phyloP scores from a whole-genome alignment of 2,329 filamentous ascomycete genomes.

The Trichoderma brevicompactum region DNA sequence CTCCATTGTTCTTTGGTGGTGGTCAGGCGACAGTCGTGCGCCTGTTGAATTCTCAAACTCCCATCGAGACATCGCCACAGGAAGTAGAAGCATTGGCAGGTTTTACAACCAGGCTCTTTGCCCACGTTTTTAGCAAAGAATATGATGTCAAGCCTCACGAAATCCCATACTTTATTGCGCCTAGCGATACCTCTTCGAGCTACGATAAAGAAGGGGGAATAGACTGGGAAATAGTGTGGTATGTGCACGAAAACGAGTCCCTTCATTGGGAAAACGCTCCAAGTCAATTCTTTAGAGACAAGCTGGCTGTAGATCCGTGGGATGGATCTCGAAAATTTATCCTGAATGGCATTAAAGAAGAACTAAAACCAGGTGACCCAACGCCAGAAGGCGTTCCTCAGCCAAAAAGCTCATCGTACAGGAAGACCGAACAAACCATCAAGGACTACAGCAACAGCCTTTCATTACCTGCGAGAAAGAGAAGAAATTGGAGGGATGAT shows the following conservation, averaged over 20 bases:
- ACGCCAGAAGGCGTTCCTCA: constrained; percentile 62
- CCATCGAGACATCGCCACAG: constrained; percentile 50
- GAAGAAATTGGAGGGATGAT: constrained; percentile 60
- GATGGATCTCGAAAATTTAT: constrained; percentile 69
- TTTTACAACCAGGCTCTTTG: constrained; percentile 78
- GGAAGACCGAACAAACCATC: constrained; percentile 61
- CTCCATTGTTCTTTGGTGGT: constrained; percentile 73
- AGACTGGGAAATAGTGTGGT: constrained; percentile 64
- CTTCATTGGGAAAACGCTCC: constrained; percentile 50
- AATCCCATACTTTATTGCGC: constrained; percentile 84
- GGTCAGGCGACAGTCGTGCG: constrained; percentile 63
- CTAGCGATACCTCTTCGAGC: constrained; percentile 42
- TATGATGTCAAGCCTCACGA: constrained; percentile 67
- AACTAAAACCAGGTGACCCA: constrained; percentile 66
- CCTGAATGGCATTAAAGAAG: constrained; percentile 55
- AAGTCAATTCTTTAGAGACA: constrained; percentile 56
- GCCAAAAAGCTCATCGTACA: constrained; percentile 51
- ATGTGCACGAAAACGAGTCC: constrained; percentile 42
- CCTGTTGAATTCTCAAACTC: constrained; percentile 49
- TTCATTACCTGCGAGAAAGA: constrained; percentile 62
- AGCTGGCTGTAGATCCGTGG: constrained; percentile 60
- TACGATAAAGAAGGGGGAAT: constrained; percentile 41
- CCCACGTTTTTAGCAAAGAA: constrained; percentile 86
- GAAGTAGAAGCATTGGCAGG: constrained; percentile 61
- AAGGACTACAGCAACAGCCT: constrained; percentile 83